Evolutionary conservation across 2,329 filamentous ascomycete species (phyloP), one percentile per base, ranked within the genome.

Genomic region (Colletotrichum sp.): DNA sequence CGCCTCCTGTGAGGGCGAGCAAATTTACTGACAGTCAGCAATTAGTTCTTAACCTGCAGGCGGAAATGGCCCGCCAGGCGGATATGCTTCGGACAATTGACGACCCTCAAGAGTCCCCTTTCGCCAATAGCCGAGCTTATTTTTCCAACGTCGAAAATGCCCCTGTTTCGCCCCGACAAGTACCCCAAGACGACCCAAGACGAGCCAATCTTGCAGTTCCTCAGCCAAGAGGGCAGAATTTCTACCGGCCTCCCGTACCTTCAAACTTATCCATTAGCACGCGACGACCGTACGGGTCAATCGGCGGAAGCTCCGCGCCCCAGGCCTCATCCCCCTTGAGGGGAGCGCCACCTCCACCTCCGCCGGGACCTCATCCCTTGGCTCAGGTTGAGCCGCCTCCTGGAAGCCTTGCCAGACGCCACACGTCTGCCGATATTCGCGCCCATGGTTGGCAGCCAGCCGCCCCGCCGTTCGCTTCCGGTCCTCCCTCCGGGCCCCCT

Each of bases 391-490:
- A 93, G 79, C 89, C 90, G 30, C 90, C 92, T 39, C 92, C 93
- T 43, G 90, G 92, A 72, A 96, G 92, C 80, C 89, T 98, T 63
- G 91, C 93, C 60, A 93, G 96, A 78, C 92, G 96, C 77, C 97
- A 99, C 85, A 99, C 97, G 3, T 96, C 96, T 52, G 97, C 97
- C 74, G 97, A 99, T 83, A 99, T 99, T 79, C 93, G 97, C 69
- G 94, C 96, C 80, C 94, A 96, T 82, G 95, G 94, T 48, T 96
- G 95, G 92, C 93, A 93, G 77, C 89, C 89, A 9, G 88, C 85
- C 65, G 86, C 88, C 34, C 55, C 72, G 48, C 75, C 71, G 93
- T 13, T 94, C 81, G 48, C 76, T 92, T 81, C 89, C 90, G 73
- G 73, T 4, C 73, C 73, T 7, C 73, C 73, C 9, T 93, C 93